A percentile compares a stretch with the other conserved stretches of the same genome.
Evolutionary conservation across 1,139 yeast species (phyloP).

Genomic region (Scheffersomyces stambukii): DNA sequence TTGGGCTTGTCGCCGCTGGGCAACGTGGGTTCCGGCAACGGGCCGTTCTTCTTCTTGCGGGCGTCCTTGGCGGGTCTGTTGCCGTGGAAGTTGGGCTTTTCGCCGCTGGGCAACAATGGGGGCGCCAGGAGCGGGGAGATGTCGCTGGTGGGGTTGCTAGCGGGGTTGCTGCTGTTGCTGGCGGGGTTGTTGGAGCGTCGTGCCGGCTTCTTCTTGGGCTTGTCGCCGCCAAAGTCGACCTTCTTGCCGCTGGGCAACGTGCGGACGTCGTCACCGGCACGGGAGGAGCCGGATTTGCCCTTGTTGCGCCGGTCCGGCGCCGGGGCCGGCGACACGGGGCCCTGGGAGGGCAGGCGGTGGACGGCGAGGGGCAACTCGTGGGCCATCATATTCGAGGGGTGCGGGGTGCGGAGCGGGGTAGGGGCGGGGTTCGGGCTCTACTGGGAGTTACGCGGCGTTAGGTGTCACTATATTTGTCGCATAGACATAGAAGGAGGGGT

Average conservation of each 20-base stretch:
- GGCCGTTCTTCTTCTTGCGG: constrained; percentile 4
- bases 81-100: constrained; percentile 26
- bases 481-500: too few species aligned
- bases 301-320: constrained; percentile 5
- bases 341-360: too few species aligned
- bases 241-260: constrained; percentile 40
- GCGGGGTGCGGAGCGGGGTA: too few species aligned
- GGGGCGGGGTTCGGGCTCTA: too few species aligned
- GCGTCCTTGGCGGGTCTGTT: constrained; percentile 13
- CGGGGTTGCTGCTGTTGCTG: constrained; percentile 2
- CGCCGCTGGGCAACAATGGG: constrained; percentile 29
- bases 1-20: constrained; percentile 32
- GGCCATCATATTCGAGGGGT: constrained; percentile 46
- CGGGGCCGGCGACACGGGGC: constrained; percentile 1
- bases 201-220: constrained; percentile 3
- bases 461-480: too few species aligned
- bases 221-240: constrained; percentile 34
- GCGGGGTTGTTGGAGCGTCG: constrained; percentile 4
- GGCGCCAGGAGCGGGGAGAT: constrained; percentile 1
- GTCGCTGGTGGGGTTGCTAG: background rate
- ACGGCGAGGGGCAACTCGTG: constrained; percentile 35
- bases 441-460: too few species aligned
- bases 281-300: too few species aligned
- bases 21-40: constrained; percentile 13
- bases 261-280: too few species aligned